A percentile compares a stretch with the other conserved stretches of the same genome.
Conservation (phyloP, 2,329 filamentous ascomycete species). For the Trichoderma citrinoviride region DNA sequence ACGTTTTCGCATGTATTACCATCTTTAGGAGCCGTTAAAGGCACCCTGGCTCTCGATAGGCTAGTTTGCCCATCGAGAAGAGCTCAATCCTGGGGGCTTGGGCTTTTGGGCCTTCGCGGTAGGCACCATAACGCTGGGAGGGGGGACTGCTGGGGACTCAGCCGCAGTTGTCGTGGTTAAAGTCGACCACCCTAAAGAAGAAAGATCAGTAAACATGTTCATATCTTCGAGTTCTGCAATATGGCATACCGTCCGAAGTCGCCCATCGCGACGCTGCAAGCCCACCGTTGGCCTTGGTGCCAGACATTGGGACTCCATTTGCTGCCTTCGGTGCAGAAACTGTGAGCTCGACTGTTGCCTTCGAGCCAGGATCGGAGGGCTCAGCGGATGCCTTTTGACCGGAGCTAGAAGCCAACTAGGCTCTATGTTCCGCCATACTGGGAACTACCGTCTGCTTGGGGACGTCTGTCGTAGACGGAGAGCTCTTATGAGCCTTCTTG, state of each 20-base stretch:
- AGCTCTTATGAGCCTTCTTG: not conserved
- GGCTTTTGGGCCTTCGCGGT: not conserved
- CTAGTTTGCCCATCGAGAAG: constrained; percentile 25
- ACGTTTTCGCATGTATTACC: not conserved
- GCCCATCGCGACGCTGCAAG: constrained; percentile 26
- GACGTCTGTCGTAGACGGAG: not conserved
- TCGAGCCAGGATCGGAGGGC: not conserved
- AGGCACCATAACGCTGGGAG: not conserved
- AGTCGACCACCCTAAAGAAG: not conserved
- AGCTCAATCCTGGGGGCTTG: constrained; percentile 15
- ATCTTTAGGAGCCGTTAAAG: not conserved
- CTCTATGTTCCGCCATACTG: not conserved
- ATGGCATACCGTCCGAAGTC: not conserved
- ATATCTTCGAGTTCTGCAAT: too few species aligned
- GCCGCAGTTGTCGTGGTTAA: not conserved
- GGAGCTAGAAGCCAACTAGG: not conserved
- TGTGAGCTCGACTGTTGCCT: not conserved
- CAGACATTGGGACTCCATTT: not conserved
- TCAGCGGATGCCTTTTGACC: not conserved
- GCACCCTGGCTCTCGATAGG: not conserved
- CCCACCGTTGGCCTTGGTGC: not conserved
- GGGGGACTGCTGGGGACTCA: not conserved
- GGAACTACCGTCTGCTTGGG: not conserved
- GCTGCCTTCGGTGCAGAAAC: not conserved
- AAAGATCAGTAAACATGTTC: not conserved